Percentiles rank a stretch among this genome's conserved stretches.
Evolutionary conservation across 2,329 filamentous ascomycete genomes (phyloP).

Genomic region (Microsporum audouinii): DNA sequence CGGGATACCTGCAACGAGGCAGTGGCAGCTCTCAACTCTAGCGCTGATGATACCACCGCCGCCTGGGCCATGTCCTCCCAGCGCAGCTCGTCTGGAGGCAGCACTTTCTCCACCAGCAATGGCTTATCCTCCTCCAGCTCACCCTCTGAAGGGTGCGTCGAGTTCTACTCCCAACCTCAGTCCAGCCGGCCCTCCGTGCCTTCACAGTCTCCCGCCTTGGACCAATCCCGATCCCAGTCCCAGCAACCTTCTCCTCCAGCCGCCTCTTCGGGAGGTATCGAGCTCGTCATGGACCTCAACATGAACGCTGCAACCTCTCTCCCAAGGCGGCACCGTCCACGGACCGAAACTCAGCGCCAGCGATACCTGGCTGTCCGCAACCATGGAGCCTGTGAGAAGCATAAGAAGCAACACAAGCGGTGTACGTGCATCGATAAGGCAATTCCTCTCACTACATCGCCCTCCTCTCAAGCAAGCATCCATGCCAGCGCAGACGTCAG

Average conservation of each 20-base stretch:
- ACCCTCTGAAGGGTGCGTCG: neutral
- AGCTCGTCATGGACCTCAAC: slow-evolving; percentile 34
- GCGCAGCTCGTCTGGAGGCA: slow-evolving; percentile 9
- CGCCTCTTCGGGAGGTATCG: slow-evolving; percentile 20
- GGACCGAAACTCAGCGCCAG: slow-evolving; percentile 32
- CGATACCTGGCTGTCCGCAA: slow-evolving; percentile 35
- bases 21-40: slow-evolving; percentile 8
- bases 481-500: neutral
- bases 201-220: neutral
- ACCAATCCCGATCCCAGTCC: slow-evolving; percentile 1
- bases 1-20: slow-evolving; percentile 21
- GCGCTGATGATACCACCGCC: neutral
- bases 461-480: neutral
- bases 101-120: slow-evolving; percentile 17
- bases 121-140: neutral
- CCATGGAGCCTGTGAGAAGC: slow-evolving; percentile 34
- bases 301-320: slow-evolving; percentile 33
- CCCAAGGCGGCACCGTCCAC: slow-evolving; percentile 33
- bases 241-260: neutral
- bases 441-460: neutral
- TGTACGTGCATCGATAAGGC: slow-evolving; percentile 29
- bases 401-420: slow-evolving; percentile 35
- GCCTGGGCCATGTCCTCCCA: slow-evolving; percentile 8
- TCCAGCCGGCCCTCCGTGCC: neutral
- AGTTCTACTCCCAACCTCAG: slow-evolving; percentile 1